phyloP scores from a whole-genome alignment of 2,329 filamentous ascomycete species.

The Calonectria pseudoreteaudii region DNA sequence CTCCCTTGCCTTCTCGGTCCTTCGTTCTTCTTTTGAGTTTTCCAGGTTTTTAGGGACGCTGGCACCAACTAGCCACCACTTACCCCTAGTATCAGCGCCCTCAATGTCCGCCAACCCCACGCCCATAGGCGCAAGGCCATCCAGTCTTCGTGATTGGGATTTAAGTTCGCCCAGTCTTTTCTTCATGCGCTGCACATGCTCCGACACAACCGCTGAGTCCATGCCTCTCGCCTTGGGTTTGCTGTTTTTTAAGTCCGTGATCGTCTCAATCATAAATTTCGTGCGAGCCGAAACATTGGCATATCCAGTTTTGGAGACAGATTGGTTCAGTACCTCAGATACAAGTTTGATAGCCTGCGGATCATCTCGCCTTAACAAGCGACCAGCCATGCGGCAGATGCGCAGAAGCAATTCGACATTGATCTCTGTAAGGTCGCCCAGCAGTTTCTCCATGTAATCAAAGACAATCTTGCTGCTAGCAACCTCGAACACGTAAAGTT shows the following conservation, averaged over 20 bases:
- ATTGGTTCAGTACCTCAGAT: slow-evolving; percentile 80
- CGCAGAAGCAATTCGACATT: slow-evolving; percentile 91
- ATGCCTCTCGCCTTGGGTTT: slow-evolving; percentile 81
- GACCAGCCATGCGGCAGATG: slow-evolving; percentile 84
- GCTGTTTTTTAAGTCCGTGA: slow-evolving; percentile 95
- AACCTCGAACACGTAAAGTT: slow-evolving; percentile 93
- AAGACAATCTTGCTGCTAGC: slow-evolving; percentile 87
- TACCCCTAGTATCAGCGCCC: slow-evolving; percentile 86
- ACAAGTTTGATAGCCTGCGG: slow-evolving; percentile 91
- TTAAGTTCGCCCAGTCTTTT: slow-evolving; percentile 87
- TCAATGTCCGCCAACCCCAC: slow-evolving; percentile 86
- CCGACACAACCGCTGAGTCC: slow-evolving; percentile 78
- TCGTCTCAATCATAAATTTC: slow-evolving; percentile 97
- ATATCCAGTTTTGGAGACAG: slow-evolving; percentile 75
- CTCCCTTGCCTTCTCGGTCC: slow-evolving; percentile 44
- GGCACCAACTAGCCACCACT: slow-evolving; percentile 99
- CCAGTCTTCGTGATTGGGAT: slow-evolving; percentile 65
- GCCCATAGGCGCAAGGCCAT: slow-evolving; percentile 83
- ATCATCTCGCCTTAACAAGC: slow-evolving; percentile 88
- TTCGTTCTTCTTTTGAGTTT: slow-evolving; percentile 34
- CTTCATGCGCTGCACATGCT: slow-evolving; percentile 89
- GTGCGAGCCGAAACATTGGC: slow-evolving; percentile 84
- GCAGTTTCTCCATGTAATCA: slow-evolving; percentile 86
- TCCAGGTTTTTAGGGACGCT: slow-evolving; percentile 73
- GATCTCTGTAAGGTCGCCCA: slow-evolving; percentile 80